Base-by-base conservation (phyloP, 2,329 filamentous ascomycete genomes). In the Cladosporium sp. region DNA sequence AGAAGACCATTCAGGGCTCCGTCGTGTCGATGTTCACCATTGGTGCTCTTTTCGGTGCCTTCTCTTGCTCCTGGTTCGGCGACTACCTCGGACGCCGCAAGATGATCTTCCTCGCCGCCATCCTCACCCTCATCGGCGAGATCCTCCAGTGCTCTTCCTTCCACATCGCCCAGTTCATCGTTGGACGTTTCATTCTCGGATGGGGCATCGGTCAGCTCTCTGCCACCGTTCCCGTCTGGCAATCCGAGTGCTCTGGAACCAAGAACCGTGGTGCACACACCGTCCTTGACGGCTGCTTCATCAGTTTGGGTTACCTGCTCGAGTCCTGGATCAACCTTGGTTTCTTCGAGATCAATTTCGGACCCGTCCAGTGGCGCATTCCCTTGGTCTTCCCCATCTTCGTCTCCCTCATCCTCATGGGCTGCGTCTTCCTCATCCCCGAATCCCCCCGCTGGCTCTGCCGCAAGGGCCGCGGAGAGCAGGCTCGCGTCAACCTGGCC, bases 181-280 rank as follows among this genome's bases (percentile, higher is more conserved):
- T 76, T 32, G 76, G 75, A 11, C 72, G 76, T 50, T 59, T 79
- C 19, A 63, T 79, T 11, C 72, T 73, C 13, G 76, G 76, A 40
- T 66, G 76, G 49, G 77, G 75, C n/a, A 74, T 75, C 22, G 61
- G 74, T 18, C 65, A 77, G 61, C 76, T 75, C 54, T 76, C 74
- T 1, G 73, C 72, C 0, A 76, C 73, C 0, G 73, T 77, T 17
- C 73, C 73, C 5, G 74, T 69, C 18, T 76, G 72, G 72, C 72
- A 76, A 47, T 71, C 70, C 4, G 73, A 77, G 61, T 74, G 71
- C 56, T 73, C 71, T 3, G 64, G 62, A 7, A 58, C 69, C 9
- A 62, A 66, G 54, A 70, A 70, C 48, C 66, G 69, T 41, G 69
- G 69, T 42, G 66, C 67, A 44, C 68, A 70, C 55, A 69, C 71